These are phyloP conservation scores for Harrya chromipes DNA, from an alignment of 768 basidiomycete genomes.

Conservation along the genomic window DNA sequence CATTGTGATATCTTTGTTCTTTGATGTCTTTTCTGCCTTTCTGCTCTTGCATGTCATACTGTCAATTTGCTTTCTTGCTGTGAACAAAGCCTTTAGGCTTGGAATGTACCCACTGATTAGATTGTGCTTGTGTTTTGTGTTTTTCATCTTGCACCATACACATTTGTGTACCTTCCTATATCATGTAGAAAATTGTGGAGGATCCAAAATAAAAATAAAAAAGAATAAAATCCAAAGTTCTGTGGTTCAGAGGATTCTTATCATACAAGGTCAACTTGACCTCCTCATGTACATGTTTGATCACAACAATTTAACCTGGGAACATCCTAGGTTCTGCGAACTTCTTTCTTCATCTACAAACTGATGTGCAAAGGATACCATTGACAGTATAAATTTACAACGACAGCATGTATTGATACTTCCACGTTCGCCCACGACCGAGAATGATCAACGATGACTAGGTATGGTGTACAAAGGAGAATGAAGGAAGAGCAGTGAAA, in stretches of 20 bases:
- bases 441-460: conserved; percentile 14
- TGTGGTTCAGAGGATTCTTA: neutral
- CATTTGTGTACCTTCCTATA: conserved; percentile 1
- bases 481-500: conserved; percentile 2
- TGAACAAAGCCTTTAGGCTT: neutral
- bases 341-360: conserved; percentile 21
- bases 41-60: conserved; percentile 12
- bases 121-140: neutral
- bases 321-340: neutral
- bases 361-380: conserved; percentile 22
- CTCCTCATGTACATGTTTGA: no score
- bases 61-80: conserved; percentile 18
- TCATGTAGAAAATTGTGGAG: no score
- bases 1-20: neutral
- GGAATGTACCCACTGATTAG: no score
- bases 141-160: no score
- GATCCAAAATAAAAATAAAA: conserved; percentile 7
- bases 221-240: neutral
- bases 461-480: conserved; percentile 16
- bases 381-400: conserved; percentile 17
- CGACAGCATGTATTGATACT: conserved; percentile 10
- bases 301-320: no score
- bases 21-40: neutral
- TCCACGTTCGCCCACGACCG: conserved; percentile 1
- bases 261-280: no score